A percentile compares a stretch with the other conserved stretches of the same genome.
phyloP scores from a whole-genome alignment of 768 basidiomycete species.

The Mycena filopes region DNA sequence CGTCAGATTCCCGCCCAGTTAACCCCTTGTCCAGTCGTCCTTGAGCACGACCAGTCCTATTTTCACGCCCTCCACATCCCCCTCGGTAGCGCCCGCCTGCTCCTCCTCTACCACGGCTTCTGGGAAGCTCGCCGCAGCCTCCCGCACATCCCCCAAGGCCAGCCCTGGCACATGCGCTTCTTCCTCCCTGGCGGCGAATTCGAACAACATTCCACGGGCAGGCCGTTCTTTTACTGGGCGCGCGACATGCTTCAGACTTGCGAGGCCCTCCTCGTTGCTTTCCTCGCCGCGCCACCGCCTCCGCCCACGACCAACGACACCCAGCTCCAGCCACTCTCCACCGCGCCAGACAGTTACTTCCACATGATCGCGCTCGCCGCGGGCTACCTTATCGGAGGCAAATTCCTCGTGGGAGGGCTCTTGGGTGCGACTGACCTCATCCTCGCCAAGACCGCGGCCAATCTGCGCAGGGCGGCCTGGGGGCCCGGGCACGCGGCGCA shows the following conservation, averaged over 20 bases:
- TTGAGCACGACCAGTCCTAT: conserved; percentile 10
- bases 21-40: conserved; percentile 3
- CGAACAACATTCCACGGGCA: too few species aligned
- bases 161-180: background rate
- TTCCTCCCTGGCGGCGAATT: conserved; percentile 5
- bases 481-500: conserved; percentile 13
- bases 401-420: conserved; percentile 43
- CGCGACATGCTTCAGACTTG: conserved; percentile 17
- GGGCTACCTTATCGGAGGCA: conserved; percentile 44
- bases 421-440: conserved; percentile 21
- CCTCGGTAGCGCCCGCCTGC: background rate
- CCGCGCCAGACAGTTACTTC: conserved; percentile 38
- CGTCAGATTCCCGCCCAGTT: too few species aligned
- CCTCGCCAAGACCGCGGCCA: background rate
- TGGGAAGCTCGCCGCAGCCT: conserved; percentile 3
- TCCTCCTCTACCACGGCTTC: conserved; percentile 17
- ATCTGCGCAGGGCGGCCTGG: conserved; percentile 14
- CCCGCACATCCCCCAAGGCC: background rate
- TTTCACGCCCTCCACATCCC: conserved; percentile 16
- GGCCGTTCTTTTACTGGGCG: background rate
- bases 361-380: conserved; percentile 44
- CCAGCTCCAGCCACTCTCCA: too few species aligned
- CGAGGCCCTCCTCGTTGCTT: conserved; percentile 15
- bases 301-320: too few species aligned
- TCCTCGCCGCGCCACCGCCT: conserved; percentile 3